A percentile compares a stretch with the other conserved stretches of the same genome.
These are phyloP conservation scores for Aureobasidium sp. DNA, from an alignment of 2,329 filamentous ascomycete genomes.

Conservation along the genomic window DNA sequence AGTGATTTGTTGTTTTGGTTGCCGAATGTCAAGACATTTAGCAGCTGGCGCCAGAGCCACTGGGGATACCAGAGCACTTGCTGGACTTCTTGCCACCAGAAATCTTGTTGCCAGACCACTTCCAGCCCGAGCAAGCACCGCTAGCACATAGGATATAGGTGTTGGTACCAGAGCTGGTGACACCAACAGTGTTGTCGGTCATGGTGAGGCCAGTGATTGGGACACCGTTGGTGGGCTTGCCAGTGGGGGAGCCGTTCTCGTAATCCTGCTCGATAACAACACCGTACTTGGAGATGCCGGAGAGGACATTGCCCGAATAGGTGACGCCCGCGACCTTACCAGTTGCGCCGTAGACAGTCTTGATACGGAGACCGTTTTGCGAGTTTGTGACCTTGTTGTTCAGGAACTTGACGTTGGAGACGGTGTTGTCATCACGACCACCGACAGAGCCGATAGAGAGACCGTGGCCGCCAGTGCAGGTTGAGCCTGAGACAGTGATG, in stretches of 20 bases:
- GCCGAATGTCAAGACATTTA: background rate
- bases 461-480: conserved; percentile 45
- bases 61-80: conserved; percentile 26
- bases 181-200: conserved; percentile 38
- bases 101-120: conserved; percentile 43
- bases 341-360: conserved; percentile 45
- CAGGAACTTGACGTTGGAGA: conserved; percentile 44
- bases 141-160: conserved; percentile 50
- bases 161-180: conserved; percentile 32
- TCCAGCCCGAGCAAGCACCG: conserved; percentile 49
- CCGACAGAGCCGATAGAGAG: conserved; percentile 52
- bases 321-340: conserved; percentile 48
- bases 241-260: conserved; percentile 41
- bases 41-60: conserved; percentile 7
- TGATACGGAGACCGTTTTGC: conserved; percentile 47
- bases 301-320: conserved; percentile 44
- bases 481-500: conserved; percentile 35
- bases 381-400: conserved; percentile 43
- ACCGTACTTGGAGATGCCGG: conserved; percentile 34
- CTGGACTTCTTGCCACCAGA: conserved; percentile 45
- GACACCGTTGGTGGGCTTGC: conserved; percentile 42
- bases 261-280: conserved; percentile 56
- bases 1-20: background rate
- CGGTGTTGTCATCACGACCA: conserved; percentile 44
- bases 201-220: conserved; percentile 47